phyloP scores from a whole-genome alignment of 345 rosid species.

The Pelargonium nanum region DNA sequence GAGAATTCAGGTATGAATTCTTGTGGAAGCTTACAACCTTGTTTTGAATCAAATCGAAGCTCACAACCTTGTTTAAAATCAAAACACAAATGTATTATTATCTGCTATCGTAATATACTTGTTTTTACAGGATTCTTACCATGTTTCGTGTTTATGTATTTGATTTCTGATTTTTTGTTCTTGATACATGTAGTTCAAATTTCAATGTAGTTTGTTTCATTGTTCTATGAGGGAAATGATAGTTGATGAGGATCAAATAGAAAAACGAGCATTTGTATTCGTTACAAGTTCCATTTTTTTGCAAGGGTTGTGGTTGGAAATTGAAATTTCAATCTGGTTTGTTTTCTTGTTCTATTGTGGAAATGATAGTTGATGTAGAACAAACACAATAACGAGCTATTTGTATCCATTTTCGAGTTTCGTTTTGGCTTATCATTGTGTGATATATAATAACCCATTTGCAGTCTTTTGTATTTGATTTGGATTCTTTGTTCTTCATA shows the following conservation, averaged over 20 bases:
- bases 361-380: too few species aligned
- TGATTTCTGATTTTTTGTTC: background rate
- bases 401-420: too few species aligned
- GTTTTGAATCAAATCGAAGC: background rate
- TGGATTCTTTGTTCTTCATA: too few species aligned
- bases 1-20: constrained; percentile 6
- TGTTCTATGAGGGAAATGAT: background rate
- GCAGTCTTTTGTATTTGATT: too few species aligned
- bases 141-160: background rate
- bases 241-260: background rate
- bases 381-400: too few species aligned
- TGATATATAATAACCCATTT: too few species aligned
- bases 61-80: background rate
- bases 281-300: background rate
- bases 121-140: background rate
- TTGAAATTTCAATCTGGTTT: too few species aligned
- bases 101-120: background rate
- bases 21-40: background rate
- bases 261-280: background rate
- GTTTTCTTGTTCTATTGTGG: too few species aligned
- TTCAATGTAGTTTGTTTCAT: background rate
- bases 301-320: background rate
- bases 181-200: background rate
- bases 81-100: background rate
- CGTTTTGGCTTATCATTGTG: too few species aligned